Base-by-base conservation (phyloP, 2,329 filamentous ascomycete species). In the Diplodia scrobiculata region DNA sequence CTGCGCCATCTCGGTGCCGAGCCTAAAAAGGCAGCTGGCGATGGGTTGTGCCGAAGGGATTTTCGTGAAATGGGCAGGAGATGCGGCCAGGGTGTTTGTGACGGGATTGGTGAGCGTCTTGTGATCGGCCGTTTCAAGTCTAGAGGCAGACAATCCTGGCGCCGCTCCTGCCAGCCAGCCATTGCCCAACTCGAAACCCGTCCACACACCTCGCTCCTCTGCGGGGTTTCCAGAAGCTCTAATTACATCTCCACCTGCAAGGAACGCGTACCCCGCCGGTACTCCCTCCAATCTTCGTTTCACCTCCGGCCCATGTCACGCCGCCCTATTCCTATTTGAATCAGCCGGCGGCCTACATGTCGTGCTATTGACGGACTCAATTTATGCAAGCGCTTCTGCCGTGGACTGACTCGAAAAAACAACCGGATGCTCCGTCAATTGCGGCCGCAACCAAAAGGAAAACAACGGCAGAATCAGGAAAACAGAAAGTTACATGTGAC, bases 71-170 rank as follows among this genome's bases (percentile, higher is more conserved):
- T 62, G 58, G 41, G 58, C 58, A 50, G 58, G 58, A 50, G 58
- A n/a, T 17, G 27, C n/a, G 41, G 58, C 10, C 41, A 36, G 41
- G 58, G 45, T 25, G 41, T 48, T 48, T 38, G 55, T 32, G 41
- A 5, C 25, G 27, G 58, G 58, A 62, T 62, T 62, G 17, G 2
- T 11, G 45, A 11, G 25, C n/a, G 58, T 62, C 58, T 62, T 62
- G 58, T 62, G 58, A 62, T 62, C 58, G 41, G 41, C 58, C 48
- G 58, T 62, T 62, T 62, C 58, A 62, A 38, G 58, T 21, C 45
- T 62, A 62, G 58, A 29, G 17, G 1, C 25, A 5, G n/a, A 2
- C 34, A 45, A 62, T 25, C 58, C 58, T n/a, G n/a, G 45, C 25
- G 58, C 27, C 25, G 11, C 58, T 21, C 14, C n/a, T 36, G 27